phyloP scores from a whole-genome alignment of 192 early-diverging fungal species.

The Lunasporangiospora selenospora region DNA sequence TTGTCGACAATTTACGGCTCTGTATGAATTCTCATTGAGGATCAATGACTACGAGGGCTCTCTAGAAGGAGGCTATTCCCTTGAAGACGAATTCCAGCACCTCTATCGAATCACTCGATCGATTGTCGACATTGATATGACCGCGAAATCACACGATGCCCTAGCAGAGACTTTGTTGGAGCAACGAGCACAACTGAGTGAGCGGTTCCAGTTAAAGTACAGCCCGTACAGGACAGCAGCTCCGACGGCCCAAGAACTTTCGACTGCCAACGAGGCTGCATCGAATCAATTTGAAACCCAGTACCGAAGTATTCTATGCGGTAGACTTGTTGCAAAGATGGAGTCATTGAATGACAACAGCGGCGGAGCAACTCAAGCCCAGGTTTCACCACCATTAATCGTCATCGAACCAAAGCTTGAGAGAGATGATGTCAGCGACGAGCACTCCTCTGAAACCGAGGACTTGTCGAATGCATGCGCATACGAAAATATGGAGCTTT shows the following conservation, averaged over 20 bases:
- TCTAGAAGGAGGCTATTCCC: neutral
- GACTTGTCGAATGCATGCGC: conserved; percentile 1
- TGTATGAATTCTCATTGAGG: conserved; percentile 27
- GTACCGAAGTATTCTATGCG: too few species aligned
- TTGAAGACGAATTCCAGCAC: conserved; percentile 25
- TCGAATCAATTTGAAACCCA: conserved; percentile 4
- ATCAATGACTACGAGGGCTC: neutral
- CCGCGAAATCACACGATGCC: conserved; percentile 22
- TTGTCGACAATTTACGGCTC: conserved; percentile 16
- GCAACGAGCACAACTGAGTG: conserved; percentile 9
- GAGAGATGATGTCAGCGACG: too few species aligned
- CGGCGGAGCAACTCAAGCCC: too few species aligned
- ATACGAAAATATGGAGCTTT: conserved; percentile 31
- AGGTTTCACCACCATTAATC: too few species aligned
- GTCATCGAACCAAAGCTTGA: too few species aligned
- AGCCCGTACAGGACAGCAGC: conserved; percentile 28
- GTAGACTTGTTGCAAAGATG: too few species aligned
- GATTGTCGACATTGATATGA: conserved; percentile 28
- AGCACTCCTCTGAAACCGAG: too few species aligned
- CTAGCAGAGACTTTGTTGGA: conserved; percentile 5
- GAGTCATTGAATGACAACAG: too few species aligned
- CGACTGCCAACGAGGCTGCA: conserved; percentile 10
- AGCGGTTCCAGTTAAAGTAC: conserved; percentile 17
- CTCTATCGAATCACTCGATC: conserved; percentile 20
- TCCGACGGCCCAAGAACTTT: conserved; percentile 20